Conservation (phyloP, 225 moss, liverwort and hornwort species). For the Straminergon stramineum region DNA sequence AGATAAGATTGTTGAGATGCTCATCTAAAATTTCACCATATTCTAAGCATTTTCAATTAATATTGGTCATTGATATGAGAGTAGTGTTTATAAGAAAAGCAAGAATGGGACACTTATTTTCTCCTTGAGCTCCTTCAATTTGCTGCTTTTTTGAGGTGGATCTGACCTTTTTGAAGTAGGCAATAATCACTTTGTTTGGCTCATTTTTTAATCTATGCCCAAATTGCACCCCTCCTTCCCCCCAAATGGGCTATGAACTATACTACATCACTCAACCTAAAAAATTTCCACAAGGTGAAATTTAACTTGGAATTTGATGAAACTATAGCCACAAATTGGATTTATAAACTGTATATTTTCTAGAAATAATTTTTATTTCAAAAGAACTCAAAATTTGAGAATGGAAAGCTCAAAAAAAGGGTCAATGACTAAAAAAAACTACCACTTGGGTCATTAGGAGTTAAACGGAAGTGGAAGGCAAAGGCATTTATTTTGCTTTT, state of each 20-base stretch:
- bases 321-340: neutral
- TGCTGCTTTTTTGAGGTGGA: neutral
- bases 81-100: neutral
- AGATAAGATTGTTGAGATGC: no score
- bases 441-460: no score
- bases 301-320: neutral
- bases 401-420: accelerated
- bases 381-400: neutral
- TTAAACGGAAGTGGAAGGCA: accelerated
- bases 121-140: neutral
- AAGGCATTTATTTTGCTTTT: neutral
- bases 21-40: no score
- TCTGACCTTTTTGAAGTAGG: neutral
- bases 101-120: neutral
- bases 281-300: no score
- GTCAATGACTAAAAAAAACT: no score
- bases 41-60: no score
- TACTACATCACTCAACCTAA: neutral
- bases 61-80: no score
- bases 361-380: neutral
- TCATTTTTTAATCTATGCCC: neutral
- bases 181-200: accelerated
- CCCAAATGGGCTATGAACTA: neutral
- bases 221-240: accelerated
- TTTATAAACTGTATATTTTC: accelerated